A percentile compares a stretch with the other conserved stretches of the same genome.
These are phyloP conservation scores for Cryptococcus wingfieldii DNA, from an alignment of 1,284 basidiomycete genomes.

Conservation along the genomic window DNA sequence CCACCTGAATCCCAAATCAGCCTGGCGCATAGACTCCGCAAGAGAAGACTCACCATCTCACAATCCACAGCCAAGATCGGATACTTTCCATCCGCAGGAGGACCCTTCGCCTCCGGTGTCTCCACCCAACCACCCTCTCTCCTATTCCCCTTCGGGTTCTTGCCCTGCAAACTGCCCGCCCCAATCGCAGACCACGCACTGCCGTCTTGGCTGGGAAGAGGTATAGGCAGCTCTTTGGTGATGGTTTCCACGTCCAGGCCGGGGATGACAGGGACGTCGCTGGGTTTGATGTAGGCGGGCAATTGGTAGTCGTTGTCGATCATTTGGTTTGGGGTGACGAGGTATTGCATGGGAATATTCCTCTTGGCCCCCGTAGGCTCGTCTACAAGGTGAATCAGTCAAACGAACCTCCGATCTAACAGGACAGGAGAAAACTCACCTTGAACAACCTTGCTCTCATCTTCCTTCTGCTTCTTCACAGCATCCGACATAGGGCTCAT, in stretches of 20 bases:
- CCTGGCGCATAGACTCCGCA: not conserved
- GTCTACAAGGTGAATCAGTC: slow-evolving; percentile 9
- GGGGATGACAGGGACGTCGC: slow-evolving; percentile 25
- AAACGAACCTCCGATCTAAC: not conserved
- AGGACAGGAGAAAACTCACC: slow-evolving; percentile 3
- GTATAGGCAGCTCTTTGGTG: too few species aligned
- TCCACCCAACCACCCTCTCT: slow-evolving; percentile 61
- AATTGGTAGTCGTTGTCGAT: slow-evolving; percentile 82
- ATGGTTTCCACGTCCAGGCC: slow-evolving; percentile 14
- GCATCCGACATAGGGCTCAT: slow-evolving; percentile 67
- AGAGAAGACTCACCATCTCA: slow-evolving; percentile 70
- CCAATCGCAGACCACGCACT: too few species aligned
- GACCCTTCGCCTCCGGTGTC: slow-evolving; percentile 56
- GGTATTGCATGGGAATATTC: slow-evolving; percentile 58
- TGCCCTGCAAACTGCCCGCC: not conserved
- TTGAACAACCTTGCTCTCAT: slow-evolving; percentile 27
- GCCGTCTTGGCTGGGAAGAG: too few species aligned
- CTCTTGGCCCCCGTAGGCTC: too few species aligned
- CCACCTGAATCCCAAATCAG: not conserved
- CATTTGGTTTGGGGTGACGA: slow-evolving; percentile 77
- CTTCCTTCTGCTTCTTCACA: slow-evolving; percentile 66
- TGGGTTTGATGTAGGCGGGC: slow-evolving; percentile 64
- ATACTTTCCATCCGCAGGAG: slow-evolving; percentile 31
- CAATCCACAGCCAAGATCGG: slow-evolving; percentile 65
- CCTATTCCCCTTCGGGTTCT: slow-evolving; percentile 51